phyloP scores from a whole-genome alignment of 257 asterid genomes.

The Jasminum sambac region DNA sequence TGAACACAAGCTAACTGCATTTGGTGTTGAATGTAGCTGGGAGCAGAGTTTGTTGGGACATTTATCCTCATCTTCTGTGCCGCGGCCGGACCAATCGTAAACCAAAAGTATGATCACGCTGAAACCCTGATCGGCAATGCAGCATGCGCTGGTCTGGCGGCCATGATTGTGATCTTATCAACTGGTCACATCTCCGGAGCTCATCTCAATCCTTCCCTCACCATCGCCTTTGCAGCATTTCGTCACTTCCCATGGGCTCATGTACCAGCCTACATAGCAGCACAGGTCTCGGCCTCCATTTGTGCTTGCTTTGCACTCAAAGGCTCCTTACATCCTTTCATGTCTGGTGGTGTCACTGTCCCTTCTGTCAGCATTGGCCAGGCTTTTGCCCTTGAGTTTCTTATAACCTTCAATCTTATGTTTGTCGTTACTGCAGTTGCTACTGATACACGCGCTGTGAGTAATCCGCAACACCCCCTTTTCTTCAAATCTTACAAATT shows the following conservation, averaged over 20 bases:
- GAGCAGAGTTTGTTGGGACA: constrained; percentile 95
- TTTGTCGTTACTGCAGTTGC: constrained; percentile 94
- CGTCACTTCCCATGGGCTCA: constrained; percentile 93
- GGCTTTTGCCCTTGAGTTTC: constrained; percentile 88
- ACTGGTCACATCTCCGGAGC: constrained; percentile 97
- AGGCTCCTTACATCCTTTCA: constrained; percentile 70
- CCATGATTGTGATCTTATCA: constrained; percentile 81
- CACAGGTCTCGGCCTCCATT: constrained; percentile 83
- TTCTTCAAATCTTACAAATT: background rate
- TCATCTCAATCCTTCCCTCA: constrained; percentile 82
- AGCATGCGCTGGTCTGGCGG: constrained; percentile 78
- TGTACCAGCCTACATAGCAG: constrained; percentile 81
- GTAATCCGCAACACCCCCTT: background rate
- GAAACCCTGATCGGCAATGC: constrained; percentile 84
- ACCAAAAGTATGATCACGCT: constrained; percentile 67
- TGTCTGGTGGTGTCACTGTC: constrained; percentile 83
- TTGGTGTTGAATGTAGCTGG: constrained; percentile 44
- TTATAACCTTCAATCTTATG: constrained; percentile 73
- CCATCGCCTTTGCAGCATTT: constrained; percentile 83
- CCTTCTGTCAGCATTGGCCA: constrained; percentile 75
- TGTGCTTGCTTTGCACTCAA: constrained; percentile 91
- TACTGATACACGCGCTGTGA: constrained; percentile 87
- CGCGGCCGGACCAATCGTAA: constrained; percentile 84
- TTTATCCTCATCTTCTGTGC: constrained; percentile 87
- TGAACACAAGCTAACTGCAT: too few species aligned